Evolutionary conservation across 2,329 filamentous ascomycete species (phyloP), one percentile per base, ranked within the genome.

Genomic region (Colletotrichum sojae): DNA sequence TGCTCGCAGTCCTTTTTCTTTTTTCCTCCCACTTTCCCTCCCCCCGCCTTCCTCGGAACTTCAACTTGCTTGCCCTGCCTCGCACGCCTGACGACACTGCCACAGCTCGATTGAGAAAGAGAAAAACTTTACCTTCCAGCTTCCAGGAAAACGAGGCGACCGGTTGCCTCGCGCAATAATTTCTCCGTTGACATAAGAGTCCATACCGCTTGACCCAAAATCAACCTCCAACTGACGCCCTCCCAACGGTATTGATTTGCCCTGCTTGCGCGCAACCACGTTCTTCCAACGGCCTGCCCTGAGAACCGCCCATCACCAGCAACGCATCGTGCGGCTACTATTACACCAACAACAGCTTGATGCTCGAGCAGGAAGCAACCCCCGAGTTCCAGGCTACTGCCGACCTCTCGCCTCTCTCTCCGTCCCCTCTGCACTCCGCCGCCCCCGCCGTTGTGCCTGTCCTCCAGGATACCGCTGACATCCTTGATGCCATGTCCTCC

Each of bases 391-490:
- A 85, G 82, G 86, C 85, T 74, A 82, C 85, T 73, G 85, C 85
- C 79, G 81, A 84, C 77, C 79, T 88, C 66, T 86, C 82, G 55
- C 86, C 85, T 13, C 75, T 87, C 57, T 88, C 85, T 59, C 86
- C 85, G 55, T 79, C 83, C 66, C 81, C 84, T 66, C 75, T 86
- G 68, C 81, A 86, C 72, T 81, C 80, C 55, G 80, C 83, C 64
- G 83, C 84, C 27, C 78, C 85, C 53, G 77, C 83, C 63, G 79
- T 84, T 69, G 82, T 87, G 61, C 85, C 86, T 39, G 78, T 80
- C 27, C 84, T 88, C 66, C 85, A 88, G 75, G 80, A 86, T 70
- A 85, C 84, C 63, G 85, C 85, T 73, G 85, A 87, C 71, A 82
- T 79, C 70, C 79, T 86, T 70, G 83, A 83, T 79, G 81, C 80